Base-by-base conservation (phyloP, 169 alveolate species). In the Sarcocystis neurona region DNA sequence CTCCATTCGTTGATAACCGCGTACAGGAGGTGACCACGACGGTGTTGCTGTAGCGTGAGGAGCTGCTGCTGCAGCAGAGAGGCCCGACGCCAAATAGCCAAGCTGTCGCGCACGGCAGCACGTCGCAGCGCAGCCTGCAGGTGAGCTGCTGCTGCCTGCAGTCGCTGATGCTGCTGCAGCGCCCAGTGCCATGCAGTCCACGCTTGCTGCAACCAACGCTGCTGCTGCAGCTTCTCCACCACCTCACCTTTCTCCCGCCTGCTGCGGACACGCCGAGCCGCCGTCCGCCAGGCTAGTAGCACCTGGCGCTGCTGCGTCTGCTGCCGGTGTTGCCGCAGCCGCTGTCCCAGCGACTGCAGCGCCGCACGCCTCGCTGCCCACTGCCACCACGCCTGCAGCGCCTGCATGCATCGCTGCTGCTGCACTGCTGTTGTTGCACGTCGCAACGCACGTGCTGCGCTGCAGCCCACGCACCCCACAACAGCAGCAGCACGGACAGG, bases 291-390 rank as follows among this genome's bases (percentile, higher is more conserved):
- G 27, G 56, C 53, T 2, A 6, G 47, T 5, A 37, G 20, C 20
- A 72, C 30, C 1, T 27, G 41, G 48, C 32, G 34, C 2, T 23
- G 53, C 2, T 18, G 6, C 82, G 34, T 48, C 30, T 37, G 30
- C 10, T 34, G 30, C 39, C 41, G 2, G 39, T 72, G 34, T 53
- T 3, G 34, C 56, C 34, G 39, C 82, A 39, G 82, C 30, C 34
- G 82, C 56, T 2, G 56, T 20, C 58, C 18, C 30, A 72, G 82
- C 56, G 34, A 47, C 82, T 37, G 53, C 6, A 72, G 23, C 37
- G 82, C 82, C 12, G 48, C 82, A 0, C 82, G 82, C 39, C 82
- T 1, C 53, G 82, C 82, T 5, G 56, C 82, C 82, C 82, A 72
- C 30, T 53, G 82, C 82, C 82, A 72, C 82, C 82, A 72, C 34